A percentile compares a stretch with the other conserved stretches of the same genome.
phyloP scores from a whole-genome alignment of 2,329 filamentous ascomycete genomes.

The Drechslera avenae region DNA sequence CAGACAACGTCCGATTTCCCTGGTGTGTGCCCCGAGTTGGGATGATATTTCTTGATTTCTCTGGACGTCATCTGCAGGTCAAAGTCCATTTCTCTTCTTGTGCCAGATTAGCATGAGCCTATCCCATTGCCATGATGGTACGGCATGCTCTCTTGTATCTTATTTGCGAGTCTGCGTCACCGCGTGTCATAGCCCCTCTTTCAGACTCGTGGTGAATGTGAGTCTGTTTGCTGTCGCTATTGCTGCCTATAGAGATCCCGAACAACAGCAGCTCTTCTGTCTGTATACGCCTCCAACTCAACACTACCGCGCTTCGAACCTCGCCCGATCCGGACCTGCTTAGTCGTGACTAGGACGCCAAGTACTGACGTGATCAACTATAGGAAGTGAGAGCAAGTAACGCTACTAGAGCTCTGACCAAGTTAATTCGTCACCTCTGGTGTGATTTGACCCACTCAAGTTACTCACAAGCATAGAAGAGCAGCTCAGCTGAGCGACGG shows the following conservation, averaged over 20 bases:
- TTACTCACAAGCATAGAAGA: constrained; percentile 1
- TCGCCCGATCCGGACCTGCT: too few relatives aligned
- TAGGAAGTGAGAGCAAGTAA: not conserved
- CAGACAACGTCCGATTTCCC: not conserved
- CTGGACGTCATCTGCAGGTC: too few relatives aligned
- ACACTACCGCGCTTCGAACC: not conserved
- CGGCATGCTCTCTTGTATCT: too few relatives aligned
- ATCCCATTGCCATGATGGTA: too few relatives aligned
- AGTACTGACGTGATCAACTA: not conserved
- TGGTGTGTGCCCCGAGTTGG: not conserved
- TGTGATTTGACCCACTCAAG: not conserved
- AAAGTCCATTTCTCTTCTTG: too few relatives aligned
- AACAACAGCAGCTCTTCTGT: constrained; percentile 2
- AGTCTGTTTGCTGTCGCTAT: constrained; percentile 25
- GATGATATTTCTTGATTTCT: too few relatives aligned
- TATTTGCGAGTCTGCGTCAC: not conserved
- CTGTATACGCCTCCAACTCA: not conserved
- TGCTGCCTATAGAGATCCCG: constrained; percentile 20
- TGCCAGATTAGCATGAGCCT: too few relatives aligned
- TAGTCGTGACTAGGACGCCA: too few relatives aligned
- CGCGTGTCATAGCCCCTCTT: not conserved
- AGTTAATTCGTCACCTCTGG: not conserved
- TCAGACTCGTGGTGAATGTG: constrained; percentile 14
- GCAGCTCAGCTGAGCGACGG: not conserved
- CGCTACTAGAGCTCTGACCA: not conserved